A percentile compares a stretch with the other conserved stretches of the same genome.
These are phyloP conservation scores for Emmonsiellopsis sp. DNA, from an alignment of 2,329 filamentous ascomycete genomes.

Conservation along the genomic window DNA sequence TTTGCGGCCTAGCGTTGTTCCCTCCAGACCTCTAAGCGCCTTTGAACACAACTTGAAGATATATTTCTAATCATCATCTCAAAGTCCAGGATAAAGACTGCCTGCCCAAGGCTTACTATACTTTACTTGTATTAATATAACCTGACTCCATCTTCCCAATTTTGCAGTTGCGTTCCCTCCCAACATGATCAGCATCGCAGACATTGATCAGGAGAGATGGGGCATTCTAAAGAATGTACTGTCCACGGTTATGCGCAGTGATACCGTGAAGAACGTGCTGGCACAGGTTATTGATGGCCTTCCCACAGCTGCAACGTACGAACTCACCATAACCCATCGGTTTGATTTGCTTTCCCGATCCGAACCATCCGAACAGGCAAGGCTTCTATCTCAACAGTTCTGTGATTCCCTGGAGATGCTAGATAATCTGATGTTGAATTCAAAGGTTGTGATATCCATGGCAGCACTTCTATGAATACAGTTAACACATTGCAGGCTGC, in stretches of 20 bases:
- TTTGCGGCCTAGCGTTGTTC: too few relatives aligned
- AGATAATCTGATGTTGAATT: neutral
- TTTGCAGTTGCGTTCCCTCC: neutral
- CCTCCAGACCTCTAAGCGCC: too few relatives aligned
- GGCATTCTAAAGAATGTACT: neutral
- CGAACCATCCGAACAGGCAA: neutral
- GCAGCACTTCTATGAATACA: neutral
- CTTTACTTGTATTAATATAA: too few relatives aligned
- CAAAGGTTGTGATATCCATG: neutral
- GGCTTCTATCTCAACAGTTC: neutral
- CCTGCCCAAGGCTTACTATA: too few relatives aligned
- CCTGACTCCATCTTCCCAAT: too few relatives aligned
- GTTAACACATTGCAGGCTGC: conserved; percentile 1
- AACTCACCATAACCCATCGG: neutral
- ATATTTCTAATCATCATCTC: too few relatives aligned
- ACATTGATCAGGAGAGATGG: neutral
- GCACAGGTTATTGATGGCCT: conserved; percentile 4
- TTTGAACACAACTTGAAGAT: too few relatives aligned
- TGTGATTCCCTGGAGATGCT: neutral
- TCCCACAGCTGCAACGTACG: neutral
- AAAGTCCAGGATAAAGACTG: too few relatives aligned
- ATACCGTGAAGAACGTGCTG: neutral
- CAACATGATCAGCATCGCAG: neutral
- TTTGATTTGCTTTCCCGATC: neutral
- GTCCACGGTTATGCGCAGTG: neutral